Conservation (phyloP, 106 monocot genomes). For the Phalaenopsis equestris region DNA sequence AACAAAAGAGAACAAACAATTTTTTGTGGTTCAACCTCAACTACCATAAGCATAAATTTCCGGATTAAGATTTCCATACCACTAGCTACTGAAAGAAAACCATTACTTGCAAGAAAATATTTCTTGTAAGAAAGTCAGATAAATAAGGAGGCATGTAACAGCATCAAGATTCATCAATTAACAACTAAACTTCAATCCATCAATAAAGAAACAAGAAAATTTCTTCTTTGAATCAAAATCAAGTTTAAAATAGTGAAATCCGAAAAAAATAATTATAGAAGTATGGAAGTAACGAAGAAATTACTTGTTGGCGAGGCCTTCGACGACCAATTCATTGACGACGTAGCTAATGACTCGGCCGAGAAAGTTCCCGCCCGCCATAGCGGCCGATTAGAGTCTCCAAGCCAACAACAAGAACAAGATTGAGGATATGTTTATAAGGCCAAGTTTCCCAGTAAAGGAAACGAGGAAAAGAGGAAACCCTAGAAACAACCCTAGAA, state of each 20-base stretch:
- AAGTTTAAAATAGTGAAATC: not conserved
- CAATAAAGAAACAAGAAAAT: too few relatives aligned
- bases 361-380: slow-evolving; percentile 20
- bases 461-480: not conserved
- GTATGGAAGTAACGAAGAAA: not conserved
- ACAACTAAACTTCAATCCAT: too few relatives aligned
- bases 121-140: too few relatives aligned
- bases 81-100: too few relatives aligned
- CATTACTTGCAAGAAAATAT: too few relatives aligned
- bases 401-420: not conserved
- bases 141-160: too few relatives aligned
- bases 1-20: too few relatives aligned
- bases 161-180: too few relatives aligned
- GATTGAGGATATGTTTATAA: not conserved
- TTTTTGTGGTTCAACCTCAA: too few relatives aligned
- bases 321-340: slow-evolving; percentile 21
- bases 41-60: too few relatives aligned
- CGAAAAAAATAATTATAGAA: not conserved
- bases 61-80: too few relatives aligned
- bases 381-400: not conserved
- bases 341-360: slow-evolving; percentile 15
- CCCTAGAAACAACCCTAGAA: not conserved
- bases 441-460: not conserved
- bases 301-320: slow-evolving; percentile 25
- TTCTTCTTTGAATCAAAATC: not conserved